A percentile compares a stretch with the other conserved stretches of the same genome.
These are phyloP conservation scores for Picochlorum costavermella DNA, from an alignment of 139 green algal genomes.

Conservation along the genomic window DNA sequence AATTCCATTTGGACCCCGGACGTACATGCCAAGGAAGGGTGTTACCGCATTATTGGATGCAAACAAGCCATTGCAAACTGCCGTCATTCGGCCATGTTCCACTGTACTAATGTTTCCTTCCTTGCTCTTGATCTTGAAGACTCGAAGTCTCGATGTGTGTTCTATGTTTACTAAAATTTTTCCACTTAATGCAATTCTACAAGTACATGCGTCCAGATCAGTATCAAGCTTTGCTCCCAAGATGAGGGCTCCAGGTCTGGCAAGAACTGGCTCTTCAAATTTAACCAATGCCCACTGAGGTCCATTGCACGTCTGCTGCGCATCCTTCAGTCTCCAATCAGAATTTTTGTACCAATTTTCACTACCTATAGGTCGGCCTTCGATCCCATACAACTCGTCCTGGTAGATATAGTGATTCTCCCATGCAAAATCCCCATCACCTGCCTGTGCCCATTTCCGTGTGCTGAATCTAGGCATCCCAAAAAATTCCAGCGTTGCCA, in stretches of 20 bases:
- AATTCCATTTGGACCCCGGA: constrained; percentile 24
- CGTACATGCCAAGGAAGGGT: constrained; percentile 63
- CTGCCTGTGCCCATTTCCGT: background rate
- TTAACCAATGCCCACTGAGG: constrained; percentile 71
- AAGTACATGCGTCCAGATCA: constrained; percentile 54
- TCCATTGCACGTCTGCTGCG: constrained; percentile 35
- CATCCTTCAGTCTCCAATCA: background rate
- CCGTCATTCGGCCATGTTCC: constrained; percentile 48
- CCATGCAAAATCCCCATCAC: constrained; percentile 41
- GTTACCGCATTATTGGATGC: constrained; percentile 89
- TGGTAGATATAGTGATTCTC: constrained; percentile 61
- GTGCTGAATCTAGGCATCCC: constrained; percentile 26
- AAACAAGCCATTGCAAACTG: constrained; percentile 80
- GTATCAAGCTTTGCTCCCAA: constrained; percentile 83
- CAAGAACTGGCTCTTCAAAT: constrained; percentile 77
- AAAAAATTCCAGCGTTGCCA: constrained; percentile 77
- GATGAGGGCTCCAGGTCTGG: constrained; percentile 57
- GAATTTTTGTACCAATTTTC: background rate
- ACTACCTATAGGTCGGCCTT: constrained; percentile 44
- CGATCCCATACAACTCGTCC: constrained; percentile 59
- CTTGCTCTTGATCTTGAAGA: constrained; percentile 78
- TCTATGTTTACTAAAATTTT: constrained; percentile 34
- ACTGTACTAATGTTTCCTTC: constrained; percentile 68
- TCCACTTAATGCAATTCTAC: constrained; percentile 85
- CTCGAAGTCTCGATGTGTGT: constrained; percentile 39